Conservation (phyloP, 352 stramenopile genomes). For the Phytophthora podocarpi region DNA sequence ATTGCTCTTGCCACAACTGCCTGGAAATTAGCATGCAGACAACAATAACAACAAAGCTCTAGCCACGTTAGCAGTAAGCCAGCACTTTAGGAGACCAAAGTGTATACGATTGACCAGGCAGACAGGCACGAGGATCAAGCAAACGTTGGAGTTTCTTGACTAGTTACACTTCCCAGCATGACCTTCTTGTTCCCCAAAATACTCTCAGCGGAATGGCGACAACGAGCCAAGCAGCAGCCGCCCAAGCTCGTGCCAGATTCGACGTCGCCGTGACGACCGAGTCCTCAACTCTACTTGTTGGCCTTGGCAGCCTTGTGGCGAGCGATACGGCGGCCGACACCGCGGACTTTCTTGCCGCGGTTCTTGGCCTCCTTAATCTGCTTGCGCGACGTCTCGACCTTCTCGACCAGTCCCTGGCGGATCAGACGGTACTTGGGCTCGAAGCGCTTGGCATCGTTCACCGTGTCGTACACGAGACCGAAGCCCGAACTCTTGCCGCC, state of each 20-base stretch:
- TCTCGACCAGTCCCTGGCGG: slow-evolving; percentile 90
- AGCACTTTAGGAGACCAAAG: neutral
- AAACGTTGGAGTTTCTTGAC: slow-evolving; percentile 57
- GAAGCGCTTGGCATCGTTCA: slow-evolving; percentile 98
- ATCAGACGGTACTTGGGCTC: slow-evolving; percentile 98
- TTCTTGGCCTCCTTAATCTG: slow-evolving; percentile 99
- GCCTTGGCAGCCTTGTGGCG: slow-evolving; percentile 99
- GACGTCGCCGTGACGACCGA: slow-evolving; percentile 30
- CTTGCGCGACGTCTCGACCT: slow-evolving; percentile 98
- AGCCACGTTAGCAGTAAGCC: neutral
- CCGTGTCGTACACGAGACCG: slow-evolving; percentile 98
- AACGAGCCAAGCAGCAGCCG: slow-evolving; percentile 35
- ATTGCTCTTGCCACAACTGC: slow-evolving; percentile 4
- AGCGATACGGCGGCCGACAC: slow-evolving; percentile 97
- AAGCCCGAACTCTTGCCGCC: slow-evolving; percentile 98
- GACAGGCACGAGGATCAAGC: slow-evolving; percentile 36
- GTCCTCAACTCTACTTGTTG: slow-evolving; percentile 86
- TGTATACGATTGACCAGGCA: neutral
- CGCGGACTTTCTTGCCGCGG: slow-evolving; percentile 97
- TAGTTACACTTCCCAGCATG: slow-evolving; percentile 62
- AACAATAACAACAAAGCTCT: neutral
- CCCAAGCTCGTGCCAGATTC: slow-evolving; percentile 26
- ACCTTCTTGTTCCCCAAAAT: slow-evolving; percentile 55
- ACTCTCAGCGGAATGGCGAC: slow-evolving; percentile 45
- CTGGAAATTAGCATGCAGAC: too few relatives aligned